Base-by-base conservation (phyloP, 2,329 filamentous ascomycete species). In the Venturia pyrina region DNA sequence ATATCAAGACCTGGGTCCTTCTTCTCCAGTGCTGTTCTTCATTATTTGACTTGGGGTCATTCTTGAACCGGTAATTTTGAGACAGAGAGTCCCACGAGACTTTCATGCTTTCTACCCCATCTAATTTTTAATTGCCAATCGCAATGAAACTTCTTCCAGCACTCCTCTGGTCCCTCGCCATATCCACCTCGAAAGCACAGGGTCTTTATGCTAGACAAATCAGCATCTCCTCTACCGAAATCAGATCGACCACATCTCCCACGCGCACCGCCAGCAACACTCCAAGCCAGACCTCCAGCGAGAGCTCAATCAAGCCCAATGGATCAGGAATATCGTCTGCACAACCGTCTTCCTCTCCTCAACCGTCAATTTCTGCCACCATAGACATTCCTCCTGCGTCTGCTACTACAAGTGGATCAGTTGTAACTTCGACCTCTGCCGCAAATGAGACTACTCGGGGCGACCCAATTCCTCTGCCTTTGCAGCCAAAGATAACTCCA, bases 401-500 rank as follows among this genome's bases (percentile, higher is more conserved):
- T 19, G 37, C 6, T 19, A 59, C 15, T 15, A 37, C 53, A 37
- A 59, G 40, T 62, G 37, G 34, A 28, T 17, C 21, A 17, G n/a
- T 32, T 1, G 17, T 28, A 60, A 28, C 50, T 28, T 19, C 48
- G 8, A 53, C 63, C 5, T n/a, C 24, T 43, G 7, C 28, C 10
- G 17, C 50, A 17, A 65, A 65, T 59, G 48, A 19, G 5, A 60
- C 63, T 3, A 65, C 15, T 19, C 34, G 37, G 15, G 63, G 50
- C 37, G 64, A 66, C 44, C 61, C 61, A 15, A 17, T 53, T 3
- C 41, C 65, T n/a, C 81, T 97, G 21, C 93, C 93, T 0, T 78
- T 96, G 43, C 72, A 84, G 32, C 92, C 93, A 0, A 77, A 75
- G 65, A 82, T 98, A 61, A 96, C 91, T 1, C 92, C 93, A 3